Conservation (phyloP, 1,139 yeast genomes). For the Meyerozyma sp. region DNA sequence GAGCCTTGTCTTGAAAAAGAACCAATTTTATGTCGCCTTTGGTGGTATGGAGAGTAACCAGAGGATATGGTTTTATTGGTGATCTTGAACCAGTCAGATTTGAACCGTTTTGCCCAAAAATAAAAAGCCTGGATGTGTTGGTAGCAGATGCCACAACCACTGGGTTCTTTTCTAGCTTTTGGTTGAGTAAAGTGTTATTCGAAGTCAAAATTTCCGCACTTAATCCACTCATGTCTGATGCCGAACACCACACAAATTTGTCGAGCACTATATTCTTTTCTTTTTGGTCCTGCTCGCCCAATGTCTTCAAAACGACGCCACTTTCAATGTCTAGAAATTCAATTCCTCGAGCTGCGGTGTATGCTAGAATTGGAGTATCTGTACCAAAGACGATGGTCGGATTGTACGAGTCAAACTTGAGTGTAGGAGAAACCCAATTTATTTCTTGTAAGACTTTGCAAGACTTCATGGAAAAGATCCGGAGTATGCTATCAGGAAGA, state of each 20-base stretch:
- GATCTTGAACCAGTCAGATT: background rate
- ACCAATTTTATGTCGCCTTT: slow-evolving; percentile 39
- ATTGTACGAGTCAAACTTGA: background rate
- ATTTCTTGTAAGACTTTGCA: slow-evolving; percentile 22
- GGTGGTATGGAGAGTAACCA: slow-evolving; percentile 36
- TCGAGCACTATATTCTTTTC: slow-evolving; percentile 20
- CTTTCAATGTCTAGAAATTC: slow-evolving; percentile 25
- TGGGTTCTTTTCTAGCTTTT: slow-evolving; percentile 26
- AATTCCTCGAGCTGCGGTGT: slow-evolving; percentile 29
- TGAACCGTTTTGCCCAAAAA: slow-evolving; percentile 1
- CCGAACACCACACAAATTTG: slow-evolving; percentile 11
- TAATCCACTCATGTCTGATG: slow-evolving; percentile 10
- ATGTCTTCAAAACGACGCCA: slow-evolving; percentile 16
- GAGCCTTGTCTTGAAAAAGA: slow-evolving; percentile 32
- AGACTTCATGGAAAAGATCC: slow-evolving; percentile 25
- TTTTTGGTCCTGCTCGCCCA: slow-evolving; percentile 28
- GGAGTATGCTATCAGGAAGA: slow-evolving; percentile 24
- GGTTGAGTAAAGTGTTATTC: slow-evolving; percentile 28
- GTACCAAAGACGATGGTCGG: slow-evolving; percentile 23
- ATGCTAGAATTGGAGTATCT: slow-evolving; percentile 27
- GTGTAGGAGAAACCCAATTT: background rate
- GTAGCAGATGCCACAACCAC: slow-evolving; percentile 28
- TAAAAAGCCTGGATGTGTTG: background rate
- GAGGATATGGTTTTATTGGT: slow-evolving; percentile 1
- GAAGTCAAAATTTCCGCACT: slow-evolving; percentile 33